Evolutionary conservation across 805 yeast genomes (phyloP), one percentile per base, ranked within the genome.

Genomic region (Ogataea pilisensis): DNA sequence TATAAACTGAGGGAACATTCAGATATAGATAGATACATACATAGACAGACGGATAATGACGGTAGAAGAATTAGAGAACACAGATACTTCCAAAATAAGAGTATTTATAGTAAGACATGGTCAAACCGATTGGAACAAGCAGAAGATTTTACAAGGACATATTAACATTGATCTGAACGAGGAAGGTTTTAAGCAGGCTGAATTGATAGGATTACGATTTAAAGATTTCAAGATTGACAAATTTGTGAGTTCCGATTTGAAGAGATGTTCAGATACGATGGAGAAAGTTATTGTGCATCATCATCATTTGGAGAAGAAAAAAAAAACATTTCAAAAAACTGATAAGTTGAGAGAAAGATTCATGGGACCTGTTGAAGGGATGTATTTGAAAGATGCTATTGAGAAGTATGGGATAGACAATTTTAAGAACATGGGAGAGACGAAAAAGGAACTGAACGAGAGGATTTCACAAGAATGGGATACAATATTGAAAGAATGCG

Each of bases 291-390:
- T 66, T 14, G 47, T 53, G 2, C 43, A 53, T 26, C 60, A 55
- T 8, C 11, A 24, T 24, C 8, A 24, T 8, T 8, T 24, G 8
- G 26, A 24, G 26, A 24, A 24, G 55, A 31, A 27, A 12, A 16
- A 19, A 13, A 43, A 44, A 34, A 43, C 50, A n/a, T 54, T 65
- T 30, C 55, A 59, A 17, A 59, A 47, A 28, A 69, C 75, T n/a
- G 45, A 55, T 8, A 65, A 68, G 20, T 65, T 84, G 31, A 70
- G 96, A 48, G 96, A 87, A 53, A 68, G 95, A 34, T 59, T 66
- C 38, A 85, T 87, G 95, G 95, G 95, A 1, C 73, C 69, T 8
- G 81, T 82, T 22, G 86, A 87, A 59, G 95, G 95, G 2, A 78
- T 83, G 85, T 66, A 70, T 34, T 66, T 85, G 26, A 60, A 57